A percentile compares a stretch with the other conserved stretches of the same genome.
phyloP scores from a whole-genome alignment of 805 yeast species.

The Wickerhamiella lipophila region DNA sequence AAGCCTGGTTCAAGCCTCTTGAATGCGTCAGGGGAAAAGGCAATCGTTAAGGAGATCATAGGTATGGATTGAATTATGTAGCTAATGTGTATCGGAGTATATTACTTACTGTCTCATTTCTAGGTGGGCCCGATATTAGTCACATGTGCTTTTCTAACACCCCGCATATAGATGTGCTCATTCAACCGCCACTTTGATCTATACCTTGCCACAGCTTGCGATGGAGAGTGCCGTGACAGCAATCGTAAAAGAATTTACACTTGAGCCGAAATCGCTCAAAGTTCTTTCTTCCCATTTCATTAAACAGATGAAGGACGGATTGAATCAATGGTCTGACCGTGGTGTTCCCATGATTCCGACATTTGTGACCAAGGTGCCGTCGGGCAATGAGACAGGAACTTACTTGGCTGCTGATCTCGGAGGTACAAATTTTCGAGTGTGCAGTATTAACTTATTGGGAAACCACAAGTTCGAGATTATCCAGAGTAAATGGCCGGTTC shows the following conservation, averaged over 20 bases:
- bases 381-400: conserved; percentile 73
- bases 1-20: not conserved
- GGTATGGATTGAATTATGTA: not conserved
- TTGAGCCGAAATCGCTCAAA: conserved; percentile 11
- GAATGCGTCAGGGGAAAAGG: too few species aligned
- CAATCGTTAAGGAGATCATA: too few species aligned
- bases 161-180: not conserved
- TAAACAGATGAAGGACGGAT: conserved; percentile 26
- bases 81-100: too few species aligned
- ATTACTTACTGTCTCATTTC: too few species aligned
- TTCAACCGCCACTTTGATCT: not conserved
- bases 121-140: too few species aligned
- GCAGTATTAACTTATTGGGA: conserved; percentile 57
- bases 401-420: conserved; percentile 88
- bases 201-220: conserved; percentile 1
- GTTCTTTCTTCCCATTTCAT: conserved; percentile 17
- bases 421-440: conserved; percentile 91
- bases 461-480: conserved; percentile 60
- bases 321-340: conserved; percentile 19
- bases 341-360: conserved; percentile 73
- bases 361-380: conserved; percentile 71
- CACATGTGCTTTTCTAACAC: not conserved
- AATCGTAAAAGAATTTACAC: conserved; percentile 14
- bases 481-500: conserved; percentile 70
- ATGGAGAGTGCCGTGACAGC: conserved; percentile 2